phyloP scores from a whole-genome alignment of 2,329 filamentous ascomycete genomes.

The Pyricularia sp. region DNA sequence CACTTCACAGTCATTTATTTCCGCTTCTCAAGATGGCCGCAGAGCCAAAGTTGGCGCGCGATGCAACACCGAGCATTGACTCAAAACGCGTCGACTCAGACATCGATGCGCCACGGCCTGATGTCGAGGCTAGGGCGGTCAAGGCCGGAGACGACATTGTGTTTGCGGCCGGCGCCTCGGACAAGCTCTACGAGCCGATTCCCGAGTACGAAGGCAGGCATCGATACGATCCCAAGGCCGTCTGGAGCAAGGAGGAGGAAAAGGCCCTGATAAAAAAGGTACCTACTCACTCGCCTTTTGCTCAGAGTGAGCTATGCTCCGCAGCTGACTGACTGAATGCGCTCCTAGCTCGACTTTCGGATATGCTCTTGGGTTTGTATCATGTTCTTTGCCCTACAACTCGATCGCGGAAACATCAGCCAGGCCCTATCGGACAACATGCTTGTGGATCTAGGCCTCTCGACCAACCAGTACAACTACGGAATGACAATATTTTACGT shows the following conservation, averaged over 20 bases:
- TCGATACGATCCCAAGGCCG: conserved; percentile 45
- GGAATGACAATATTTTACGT: conserved; percentile 46
- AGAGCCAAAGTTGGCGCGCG: neutral
- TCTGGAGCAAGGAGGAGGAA: conserved; percentile 49
- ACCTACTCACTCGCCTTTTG: neutral
- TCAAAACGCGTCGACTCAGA: neutral
- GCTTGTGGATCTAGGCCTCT: conserved; percentile 19
- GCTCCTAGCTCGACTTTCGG: neutral
- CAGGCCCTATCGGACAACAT: conserved; percentile 26
- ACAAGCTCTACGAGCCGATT: conserved; percentile 35
- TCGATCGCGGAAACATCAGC: conserved; percentile 25
- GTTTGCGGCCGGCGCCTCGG: conserved; percentile 9
- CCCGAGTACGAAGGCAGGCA: conserved; percentile 47
- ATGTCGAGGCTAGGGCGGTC: neutral
- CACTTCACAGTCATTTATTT: no score
- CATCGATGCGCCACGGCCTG: neutral
- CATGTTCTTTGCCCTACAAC: conserved; percentile 26
- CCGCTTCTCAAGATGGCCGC: neutral
- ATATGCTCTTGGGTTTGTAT: conserved; percentile 16
- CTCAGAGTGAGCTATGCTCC: neutral
- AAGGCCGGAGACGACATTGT: conserved; percentile 3
- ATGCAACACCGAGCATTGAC: neutral
- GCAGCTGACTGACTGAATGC: neutral
- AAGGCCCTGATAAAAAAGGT: conserved; percentile 30
- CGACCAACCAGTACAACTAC: conserved; percentile 37